Evolutionary conservation across 169 alveolate genomes (phyloP).

Genomic region (Plasmodium gonderi): DNA sequence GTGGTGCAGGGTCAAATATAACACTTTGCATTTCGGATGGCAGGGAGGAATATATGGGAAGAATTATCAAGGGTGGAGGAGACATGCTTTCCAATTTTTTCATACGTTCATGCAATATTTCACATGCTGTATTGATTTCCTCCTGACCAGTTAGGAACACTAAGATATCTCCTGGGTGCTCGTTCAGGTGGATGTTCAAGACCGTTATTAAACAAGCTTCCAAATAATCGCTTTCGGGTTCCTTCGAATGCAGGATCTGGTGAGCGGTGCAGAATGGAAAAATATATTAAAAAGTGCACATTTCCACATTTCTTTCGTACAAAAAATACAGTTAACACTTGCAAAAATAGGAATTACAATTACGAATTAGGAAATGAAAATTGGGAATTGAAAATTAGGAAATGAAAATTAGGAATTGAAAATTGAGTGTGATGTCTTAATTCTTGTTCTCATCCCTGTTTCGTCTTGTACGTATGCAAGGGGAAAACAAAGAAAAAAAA

Average conservation of each 20-base stretch:
- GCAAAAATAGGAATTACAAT: no score
- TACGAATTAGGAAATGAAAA: no score
- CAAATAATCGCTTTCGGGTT: slow-evolving; percentile 98
- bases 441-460: no score
- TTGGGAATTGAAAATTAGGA: no score
- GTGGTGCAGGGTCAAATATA: slow-evolving; percentile 99
- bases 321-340: no score
- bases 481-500: no score
- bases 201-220: slow-evolving; percentile 98
- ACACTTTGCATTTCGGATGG: slow-evolving; percentile 97
- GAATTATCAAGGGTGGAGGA: slow-evolving; percentile 96
- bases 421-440: no score
- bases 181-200: slow-evolving; percentile 96
- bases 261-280: neutral
- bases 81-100: slow-evolving; percentile 93
- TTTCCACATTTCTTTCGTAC: neutral
- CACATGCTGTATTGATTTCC: slow-evolving; percentile 99
- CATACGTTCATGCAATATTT: slow-evolving; percentile 96
- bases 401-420: no score
- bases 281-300: neutral
- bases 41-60: slow-evolving; percentile 98
- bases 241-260: slow-evolving; percentile 91
- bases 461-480: no score
- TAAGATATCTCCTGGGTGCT: slow-evolving; percentile 98
- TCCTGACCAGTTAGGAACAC: slow-evolving; percentile 99